Base-by-base conservation (phyloP, 1,284 basidiomycete species). In the Trichosporon faecale region DNA sequence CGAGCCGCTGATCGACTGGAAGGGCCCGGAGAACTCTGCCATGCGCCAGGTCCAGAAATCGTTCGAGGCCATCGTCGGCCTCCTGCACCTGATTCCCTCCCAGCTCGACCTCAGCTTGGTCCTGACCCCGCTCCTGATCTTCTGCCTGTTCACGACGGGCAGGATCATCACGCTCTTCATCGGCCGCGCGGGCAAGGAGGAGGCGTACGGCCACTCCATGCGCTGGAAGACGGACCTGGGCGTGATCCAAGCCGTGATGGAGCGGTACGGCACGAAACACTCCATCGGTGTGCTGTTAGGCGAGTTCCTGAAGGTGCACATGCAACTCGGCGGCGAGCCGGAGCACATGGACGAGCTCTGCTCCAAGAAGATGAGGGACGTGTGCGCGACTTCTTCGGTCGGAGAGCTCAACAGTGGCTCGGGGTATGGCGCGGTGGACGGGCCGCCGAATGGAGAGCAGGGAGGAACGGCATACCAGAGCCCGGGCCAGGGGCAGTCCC, bases 71-170 rank as follows among this genome's bases (percentile, higher is more conserved):
- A 73, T 78, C 21, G 69, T 80, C 11, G 75, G 75, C 4, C 60
- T 79, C n/a, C 67, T 81, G 11, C 78, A 82, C 65, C 71, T 80
- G 16, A 76, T 82, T 25, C 81, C 81, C 1, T 76, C 76, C 21
- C 80, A 80, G 68, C 68, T 81, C 25, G 80, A 82, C 63, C 65
- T 81, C n/a, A 69, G 76, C 6, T 60, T 76, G 21, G 49, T 81
- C 44, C 64, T 79, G 25, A 79, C 77, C 5, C 72, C 79, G 1
- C 29, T 78, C 0, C 69, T 78, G n/a, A 69, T 71, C 23, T 77
- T 80, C 73, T 79, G 74, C 7, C 35, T 80, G 27, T 78, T 77
- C 67, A 77, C 74, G 3, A 57, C 73, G n/a, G 80, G 77, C 3
- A 71, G 78, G n/a, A 71, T 78, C 14, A 69, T 79, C 6, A 69